Evolutionary conservation across 805 yeast genomes (phyloP), one percentile per base, ranked within the genome.

Genomic region (Aciculoconidium aculeatum): DNA sequence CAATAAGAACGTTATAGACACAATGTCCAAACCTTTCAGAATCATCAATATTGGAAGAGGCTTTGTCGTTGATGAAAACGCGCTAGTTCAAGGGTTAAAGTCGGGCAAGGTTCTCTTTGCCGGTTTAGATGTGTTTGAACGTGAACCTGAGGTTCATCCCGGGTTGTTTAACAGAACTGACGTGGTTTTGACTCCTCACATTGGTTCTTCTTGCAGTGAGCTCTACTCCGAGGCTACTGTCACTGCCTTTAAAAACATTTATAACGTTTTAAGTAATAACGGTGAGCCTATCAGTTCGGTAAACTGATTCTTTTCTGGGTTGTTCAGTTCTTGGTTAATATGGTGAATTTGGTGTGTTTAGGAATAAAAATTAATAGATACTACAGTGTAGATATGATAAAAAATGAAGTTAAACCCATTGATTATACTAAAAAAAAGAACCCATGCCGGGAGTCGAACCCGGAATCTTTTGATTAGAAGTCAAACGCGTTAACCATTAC

Each of bases 11-110:
- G 18, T 40, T 10, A 35, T 50, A 14, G 32, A 22, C 14, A 11
- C 27, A 23, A 42, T 49, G 29, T 31, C 27, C 10, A 46, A 46
- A 24, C 51, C 44, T 1, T 17, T 49, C 17, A 37, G 54, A 13
- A 34, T 50, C 12, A 41, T 50, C 35, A 50, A 50, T 33, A 42
- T 50, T 10, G 55, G 53, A 5, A 35, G 55, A 11, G 55, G 55
- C 6, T 33, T 39, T 7, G 45, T 46, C 5, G 34, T 50, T 13
- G 53, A 50, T 21, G 55, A 50, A 26, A 35, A 42, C 25, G 55
- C 53, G 4, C 30, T 50, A 24, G 50, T 50, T 18, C 38, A 34
- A 10, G 53, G 50, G 1, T 39, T 50, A 34, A 33, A 45, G 24
- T 12, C 39, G n/a, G 55, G 54, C 3, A 44, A 42, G 25, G 48